Evolutionary conservation across 2,329 filamentous ascomycete genomes (phyloP), one percentile per base, ranked within the genome.

Genomic region (Aplosporella prunicola): DNA sequence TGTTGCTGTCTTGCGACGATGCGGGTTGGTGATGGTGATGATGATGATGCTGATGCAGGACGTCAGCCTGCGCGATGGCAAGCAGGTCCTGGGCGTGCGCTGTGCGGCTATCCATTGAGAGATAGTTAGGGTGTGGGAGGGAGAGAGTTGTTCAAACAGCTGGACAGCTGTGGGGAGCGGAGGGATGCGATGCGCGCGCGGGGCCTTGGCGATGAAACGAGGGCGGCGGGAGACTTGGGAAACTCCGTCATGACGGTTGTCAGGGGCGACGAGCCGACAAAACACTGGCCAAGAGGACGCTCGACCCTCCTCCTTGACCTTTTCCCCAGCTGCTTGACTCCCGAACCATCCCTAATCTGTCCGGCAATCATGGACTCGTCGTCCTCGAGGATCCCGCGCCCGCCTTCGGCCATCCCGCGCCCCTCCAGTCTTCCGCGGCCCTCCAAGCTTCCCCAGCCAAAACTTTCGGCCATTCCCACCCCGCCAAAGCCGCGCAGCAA

Each of bases 391-490:
- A 45, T 50, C 41, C 50, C 49, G 34, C 34, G 34, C 14, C 31
- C 37, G 37, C 16, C 39, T 27, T 40, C 39, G 13, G 18, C 14
- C 26, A 31, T 40, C 32, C 42, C 50, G 6, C 48, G 56, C 18
- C 43, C 51, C 13, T 59, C 60, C 26, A 55, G 52, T 34, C 52
- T 75, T 34, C 72, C 72, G 41, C 63, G 71, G 29, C 62, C 65
- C 28, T 76, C 72, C 15, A 66, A 68, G 45, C 58, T 76, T 31
- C 72, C 72, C 9, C 58, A 74, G 43, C 70, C 57, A 29, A 49
- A 51, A 25, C 43, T 64, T 16, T 62, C 20, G 42, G 23, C 62
- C 28, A 57, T 60, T 27, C 47, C 34, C 27, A 57, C 51, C 43
- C 51, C 9, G 16, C 30, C 14, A 26, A 20, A 22, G 24, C 17